Base-by-base conservation (phyloP, 805 yeast genomes). In the Zygosaccharomyces gambellarensis region DNA sequence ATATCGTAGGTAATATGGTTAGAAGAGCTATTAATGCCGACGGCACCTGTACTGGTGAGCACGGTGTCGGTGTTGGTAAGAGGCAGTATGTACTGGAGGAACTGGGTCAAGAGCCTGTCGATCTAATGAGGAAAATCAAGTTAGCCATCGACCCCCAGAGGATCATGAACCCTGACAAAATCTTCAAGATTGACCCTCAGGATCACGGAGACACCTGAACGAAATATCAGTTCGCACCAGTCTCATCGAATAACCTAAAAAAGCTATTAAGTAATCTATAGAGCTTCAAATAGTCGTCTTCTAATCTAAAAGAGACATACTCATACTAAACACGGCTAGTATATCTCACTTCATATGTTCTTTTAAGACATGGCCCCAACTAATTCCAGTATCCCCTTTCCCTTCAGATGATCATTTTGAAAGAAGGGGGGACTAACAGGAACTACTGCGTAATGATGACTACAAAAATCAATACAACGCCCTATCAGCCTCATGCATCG, bases 21-120 rank as follows among this genome's bases (percentile, higher is more conserved):
- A 61, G 74, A 39, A 64, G 82, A 36, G 95, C 92, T 0, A 68
- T 87, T 14, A 76, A 70, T 1, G 76, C 82, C 34, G 95, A 87
- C 46, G 95, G 95, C 1, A 87, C 96, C 1, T 82, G 89, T 56
- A 84, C 90, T 4, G 95, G 95, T 31, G 95, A 87, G 61, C 95
- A 87, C 62, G 96, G 95, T 11, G 79, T 88, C 36, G 96, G 95
- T 7, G 76, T 83, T 39, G 90, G 92, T 32, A 87, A 87, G 61
- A 69, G 90, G 54, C 77, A 76, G 27, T 81, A 74, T 50, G 65
- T 87, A 30, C 69, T 74, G 27, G 68, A 71, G 48, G 96, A 87
- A 64, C 67, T 87, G 25, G 95, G 94, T 1, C 72, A 72, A 4
- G 83, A 77, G 1, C 79, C 94, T 0, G 75, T 87, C 23, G 81